These are phyloP conservation scores for Candida chilensis DNA, from an alignment of 805 yeast genomes.

Conservation along the genomic window DNA sequence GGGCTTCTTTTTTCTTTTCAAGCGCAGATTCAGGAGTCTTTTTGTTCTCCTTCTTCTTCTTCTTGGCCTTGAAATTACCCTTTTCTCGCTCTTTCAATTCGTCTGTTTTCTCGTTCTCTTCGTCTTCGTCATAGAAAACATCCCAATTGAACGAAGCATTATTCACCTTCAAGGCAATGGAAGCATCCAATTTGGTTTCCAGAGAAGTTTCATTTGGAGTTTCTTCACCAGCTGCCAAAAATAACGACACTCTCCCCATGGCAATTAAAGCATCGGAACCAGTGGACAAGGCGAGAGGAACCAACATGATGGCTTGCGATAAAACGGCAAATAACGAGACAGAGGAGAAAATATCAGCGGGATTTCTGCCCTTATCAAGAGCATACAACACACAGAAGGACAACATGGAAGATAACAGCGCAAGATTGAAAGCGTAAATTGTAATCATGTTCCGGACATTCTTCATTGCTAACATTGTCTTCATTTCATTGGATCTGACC, in stretches of 20 bases:
- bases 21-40: constrained; percentile 2
- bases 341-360: constrained; percentile 65
- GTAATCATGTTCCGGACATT: constrained; percentile 55
- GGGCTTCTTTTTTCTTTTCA: no score
- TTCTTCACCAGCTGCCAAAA: constrained; percentile 35
- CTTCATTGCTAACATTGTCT: constrained; percentile 52
- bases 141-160: constrained; percentile 68
- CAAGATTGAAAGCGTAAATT: constrained; percentile 58
- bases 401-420: constrained; percentile 65
- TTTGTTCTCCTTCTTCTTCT: constrained; percentile 12
- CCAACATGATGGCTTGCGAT: constrained; percentile 52
- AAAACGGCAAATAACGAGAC: constrained; percentile 57
- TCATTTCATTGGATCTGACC: constrained; percentile 56
- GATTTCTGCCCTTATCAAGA: constrained; percentile 23
- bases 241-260: constrained; percentile 44
- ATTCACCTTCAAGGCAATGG: constrained; percentile 36
- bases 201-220: constrained; percentile 21
- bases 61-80: constrained; percentile 36
- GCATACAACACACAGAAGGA: constrained; percentile 28
- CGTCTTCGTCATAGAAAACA: constrained; percentile 20
- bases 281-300: constrained; percentile 64
- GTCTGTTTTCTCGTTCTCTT: constrained; percentile 11
- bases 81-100: constrained; percentile 3
- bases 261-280: constrained; percentile 63
- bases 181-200: constrained; percentile 6